A percentile compares a stretch with the other conserved stretches of the same genome.
Evolutionary conservation across 2,329 filamentous ascomycete species (phyloP).

Genomic region (Trichoderma atrobrunneum): DNA sequence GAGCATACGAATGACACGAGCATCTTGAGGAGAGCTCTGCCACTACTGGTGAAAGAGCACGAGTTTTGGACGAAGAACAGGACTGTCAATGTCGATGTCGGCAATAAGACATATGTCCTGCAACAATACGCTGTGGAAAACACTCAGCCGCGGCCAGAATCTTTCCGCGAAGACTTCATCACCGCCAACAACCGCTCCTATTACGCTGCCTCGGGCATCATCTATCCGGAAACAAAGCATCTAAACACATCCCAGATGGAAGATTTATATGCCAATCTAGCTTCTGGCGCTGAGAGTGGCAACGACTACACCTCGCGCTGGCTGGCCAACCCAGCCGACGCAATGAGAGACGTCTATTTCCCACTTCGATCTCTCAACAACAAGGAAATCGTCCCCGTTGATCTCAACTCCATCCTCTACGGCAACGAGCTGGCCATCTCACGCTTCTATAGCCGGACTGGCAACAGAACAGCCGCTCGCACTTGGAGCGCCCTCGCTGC

Average conservation of each 20-base stretch:
- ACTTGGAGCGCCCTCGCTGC: slow-evolving; percentile 50
- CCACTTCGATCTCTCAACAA: slow-evolving; percentile 63
- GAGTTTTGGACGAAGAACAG: slow-evolving; percentile 62
- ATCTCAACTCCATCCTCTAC: slow-evolving; percentile 67
- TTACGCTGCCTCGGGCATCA: slow-evolving; percentile 55
- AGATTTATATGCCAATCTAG: slow-evolving; percentile 59
- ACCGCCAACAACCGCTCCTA: slow-evolving; percentile 65
- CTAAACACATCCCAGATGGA: slow-evolving; percentile 54
- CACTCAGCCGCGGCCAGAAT: slow-evolving; percentile 65
- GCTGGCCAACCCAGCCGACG: slow-evolving; percentile 56
- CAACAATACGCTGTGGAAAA: slow-evolving; percentile 60
- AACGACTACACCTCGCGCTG: slow-evolving; percentile 63
- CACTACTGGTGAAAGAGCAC: slow-evolving; percentile 61
- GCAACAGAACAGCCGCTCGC: slow-evolving; percentile 49
- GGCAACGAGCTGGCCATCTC: slow-evolving; percentile 61
- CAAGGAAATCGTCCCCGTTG: slow-evolving; percentile 57
- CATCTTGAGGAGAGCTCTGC: slow-evolving; percentile 59
- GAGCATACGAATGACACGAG: slow-evolving; percentile 62
- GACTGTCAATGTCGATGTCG: slow-evolving; percentile 49
- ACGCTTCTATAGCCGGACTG: slow-evolving; percentile 49
- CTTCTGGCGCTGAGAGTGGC: slow-evolving; percentile 63
- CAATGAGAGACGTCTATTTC: slow-evolving; percentile 59
- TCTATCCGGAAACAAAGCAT: slow-evolving; percentile 51
- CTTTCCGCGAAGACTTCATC: slow-evolving; percentile 62
- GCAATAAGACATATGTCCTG: slow-evolving; percentile 50